phyloP scores from a whole-genome alignment of 768 basidiomycete species.

The Tremella fuciformis region DNA sequence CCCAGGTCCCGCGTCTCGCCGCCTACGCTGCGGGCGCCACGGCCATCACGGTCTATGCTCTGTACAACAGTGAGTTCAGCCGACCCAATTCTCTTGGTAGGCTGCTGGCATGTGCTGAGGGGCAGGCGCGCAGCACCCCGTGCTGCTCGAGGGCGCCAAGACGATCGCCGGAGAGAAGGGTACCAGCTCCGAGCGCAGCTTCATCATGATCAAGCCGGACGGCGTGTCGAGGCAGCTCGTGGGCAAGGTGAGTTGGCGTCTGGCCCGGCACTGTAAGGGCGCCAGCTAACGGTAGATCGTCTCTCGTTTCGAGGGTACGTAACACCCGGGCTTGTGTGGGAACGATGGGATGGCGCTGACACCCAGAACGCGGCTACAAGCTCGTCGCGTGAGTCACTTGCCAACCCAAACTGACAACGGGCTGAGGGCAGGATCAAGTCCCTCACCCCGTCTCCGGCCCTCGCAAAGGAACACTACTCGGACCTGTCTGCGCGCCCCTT shows the following conservation, averaged over 20 bases:
- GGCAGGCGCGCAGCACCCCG: slow-evolving; percentile 17
- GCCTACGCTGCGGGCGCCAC: slow-evolving; percentile 32
- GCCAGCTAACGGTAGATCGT: slow-evolving; percentile 28
- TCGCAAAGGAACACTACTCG: slow-evolving; percentile 30
- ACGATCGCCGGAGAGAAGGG: slow-evolving; percentile 48
- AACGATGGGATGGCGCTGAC: too few species aligned
- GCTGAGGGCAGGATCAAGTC: slow-evolving; percentile 42
- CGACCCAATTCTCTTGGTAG: not conserved
- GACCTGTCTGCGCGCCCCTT: slow-evolving; percentile 30
- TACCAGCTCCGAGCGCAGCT: slow-evolving; percentile 39
- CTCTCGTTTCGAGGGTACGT: slow-evolving; percentile 42
- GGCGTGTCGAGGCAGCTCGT: slow-evolving; percentile 47
- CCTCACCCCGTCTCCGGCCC: slow-evolving; percentile 27
- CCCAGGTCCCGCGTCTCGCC: slow-evolving; percentile 18
- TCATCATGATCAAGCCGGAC: slow-evolving; percentile 50
- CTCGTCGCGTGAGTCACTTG: slow-evolving; percentile 39
- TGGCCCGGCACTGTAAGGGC: too few species aligned
- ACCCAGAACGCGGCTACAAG: slow-evolving; percentile 44
- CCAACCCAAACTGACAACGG: too few species aligned
- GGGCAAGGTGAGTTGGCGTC: slow-evolving; percentile 33
- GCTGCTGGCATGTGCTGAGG: not conserved
- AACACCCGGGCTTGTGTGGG: not conserved
- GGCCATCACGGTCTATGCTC: slow-evolving; percentile 28
- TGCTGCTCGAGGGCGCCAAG: slow-evolving; percentile 39
- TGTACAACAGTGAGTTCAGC: slow-evolving; percentile 35